Evolutionary conservation across 257 asterid species (phyloP), one percentile per base, ranked within the genome.

Genomic region (Nicotiana tabacum): DNA sequence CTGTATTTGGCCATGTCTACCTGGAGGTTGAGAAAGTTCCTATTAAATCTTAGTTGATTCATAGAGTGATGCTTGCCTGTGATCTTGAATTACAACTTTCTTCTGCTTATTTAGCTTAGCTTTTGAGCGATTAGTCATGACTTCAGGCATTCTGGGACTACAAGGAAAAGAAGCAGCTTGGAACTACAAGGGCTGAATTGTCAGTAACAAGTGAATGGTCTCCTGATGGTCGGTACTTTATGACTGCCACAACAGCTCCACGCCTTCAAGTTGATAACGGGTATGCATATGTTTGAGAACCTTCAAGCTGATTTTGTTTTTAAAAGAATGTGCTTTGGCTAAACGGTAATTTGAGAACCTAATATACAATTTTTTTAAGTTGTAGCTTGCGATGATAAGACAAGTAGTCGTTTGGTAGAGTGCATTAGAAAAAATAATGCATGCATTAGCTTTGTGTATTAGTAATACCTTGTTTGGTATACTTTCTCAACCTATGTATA

Each of bases 211-310:
- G 98, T 88, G 99, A 96, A 87, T 96, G 99, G 99, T 96, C 99
- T 66, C 97, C 99, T 13, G 97, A 94, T 83, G 99, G 99, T n/a
- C 92, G 61, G 37, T 96, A 90, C 82, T 96, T 96, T 86, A 87
- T 96, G 98, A 93, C 98, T 78, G 98, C 98, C 81, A 94, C 99
- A 62, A 96, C 99, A 82, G 98, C 99, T 85, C 99, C 99, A n/a
- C 89, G 99, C 62, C 92, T 92, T 84, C 99, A 96, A 92, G 98
- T 96, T 62, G 99, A 96, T 90, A 96, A 96, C 81, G 99, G 97
- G 99, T 96, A 96, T 81, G 90, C 82, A 72, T 83, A 24, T 82
- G 62, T 48, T 48, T 15, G 66, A 32, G 35, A 32, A 32, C 35
- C 4, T 32, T 32, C 35, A 32, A 32, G 33, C 29, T 46, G 48